phyloP scores from a whole-genome alignment of 1,139 yeast species.

The Pichia norvegensis region DNA sequence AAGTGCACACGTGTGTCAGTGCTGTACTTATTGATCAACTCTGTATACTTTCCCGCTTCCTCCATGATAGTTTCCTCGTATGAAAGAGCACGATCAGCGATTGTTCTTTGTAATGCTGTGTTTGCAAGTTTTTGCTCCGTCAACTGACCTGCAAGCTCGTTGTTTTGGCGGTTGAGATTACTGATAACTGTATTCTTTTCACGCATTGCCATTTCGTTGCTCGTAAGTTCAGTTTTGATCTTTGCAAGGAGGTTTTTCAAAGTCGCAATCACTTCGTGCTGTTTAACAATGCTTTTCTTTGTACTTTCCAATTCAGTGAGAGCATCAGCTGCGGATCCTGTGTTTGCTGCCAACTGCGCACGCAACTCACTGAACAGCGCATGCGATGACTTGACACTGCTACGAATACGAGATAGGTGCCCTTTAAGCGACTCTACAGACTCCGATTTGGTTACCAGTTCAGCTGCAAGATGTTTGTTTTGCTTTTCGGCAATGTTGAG shows the following conservation, averaged over 20 bases:
- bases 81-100: conserved; percentile 4
- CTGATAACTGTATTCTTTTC: conserved; percentile 13
- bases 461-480: conserved; percentile 7
- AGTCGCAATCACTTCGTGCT: conserved; percentile 6
- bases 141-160: conserved; percentile 22
- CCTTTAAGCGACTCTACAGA: conserved; percentile 9
- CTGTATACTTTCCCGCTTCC: not conserved
- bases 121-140: conserved; percentile 23
- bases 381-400: not conserved
- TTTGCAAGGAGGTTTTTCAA: conserved; percentile 8
- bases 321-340: conserved; percentile 1
- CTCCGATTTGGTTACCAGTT: conserved; percentile 8
- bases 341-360: conserved; percentile 2
- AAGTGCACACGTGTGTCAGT: not conserved
- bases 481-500: conserved; percentile 7
- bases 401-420: not conserved
- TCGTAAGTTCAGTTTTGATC: conserved; percentile 7
- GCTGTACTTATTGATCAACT: not conserved
- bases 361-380: conserved; percentile 5
- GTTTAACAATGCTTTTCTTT: conserved; percentile 5
- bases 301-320: conserved; percentile 6
- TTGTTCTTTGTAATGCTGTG: conserved; percentile 3
- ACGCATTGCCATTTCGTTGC: conserved; percentile 6
- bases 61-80: not conserved
- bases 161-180: conserved; percentile 15